phyloP scores from a whole-genome alignment of 345 rosid genomes.

The Syzygium aromaticum region DNA sequence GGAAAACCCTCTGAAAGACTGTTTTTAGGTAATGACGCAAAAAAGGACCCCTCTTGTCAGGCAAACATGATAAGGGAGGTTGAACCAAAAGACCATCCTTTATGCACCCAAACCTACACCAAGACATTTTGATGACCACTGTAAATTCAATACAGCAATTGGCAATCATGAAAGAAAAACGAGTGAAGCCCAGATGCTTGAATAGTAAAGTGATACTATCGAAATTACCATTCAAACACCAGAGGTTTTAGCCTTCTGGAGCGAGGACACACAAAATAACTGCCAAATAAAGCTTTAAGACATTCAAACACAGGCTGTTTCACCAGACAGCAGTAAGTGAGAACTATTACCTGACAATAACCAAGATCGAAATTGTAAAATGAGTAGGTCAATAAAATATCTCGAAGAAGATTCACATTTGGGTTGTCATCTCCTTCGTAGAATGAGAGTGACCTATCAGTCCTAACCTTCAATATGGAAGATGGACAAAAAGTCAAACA shows the following conservation, averaged over 20 bases:
- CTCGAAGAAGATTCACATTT: slow-evolving; percentile 68
- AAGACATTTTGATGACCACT: neutral
- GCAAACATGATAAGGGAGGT: neutral
- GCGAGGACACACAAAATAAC: neutral
- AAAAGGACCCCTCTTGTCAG: neutral
- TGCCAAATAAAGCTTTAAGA: neutral
- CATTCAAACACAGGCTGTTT: neutral
- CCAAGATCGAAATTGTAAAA: slow-evolving; percentile 98
- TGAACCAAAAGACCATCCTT: neutral
- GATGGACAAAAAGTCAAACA: neutral
- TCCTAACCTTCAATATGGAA: slow-evolving; percentile 70
- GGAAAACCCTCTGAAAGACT: neutral
- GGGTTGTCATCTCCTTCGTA: slow-evolving; percentile 91
- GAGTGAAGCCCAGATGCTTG: neutral
- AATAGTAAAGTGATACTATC: neutral
- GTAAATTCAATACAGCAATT: neutral
- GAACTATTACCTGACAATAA: slow-evolving; percentile 81
- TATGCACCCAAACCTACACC: neutral
- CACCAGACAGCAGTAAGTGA: neutral
- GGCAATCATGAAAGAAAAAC: neutral
- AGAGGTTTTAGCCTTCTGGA: neutral
- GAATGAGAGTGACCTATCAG: slow-evolving; percentile 71
- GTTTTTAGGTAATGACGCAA: neutral
- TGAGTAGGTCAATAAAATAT: slow-evolving; percentile 83
- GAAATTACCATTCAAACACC: neutral